Evolutionary conservation across 2,329 filamentous ascomycete species (phyloP), one percentile per base, ranked within the genome.

Genomic region (Penicillium nordicum): DNA sequence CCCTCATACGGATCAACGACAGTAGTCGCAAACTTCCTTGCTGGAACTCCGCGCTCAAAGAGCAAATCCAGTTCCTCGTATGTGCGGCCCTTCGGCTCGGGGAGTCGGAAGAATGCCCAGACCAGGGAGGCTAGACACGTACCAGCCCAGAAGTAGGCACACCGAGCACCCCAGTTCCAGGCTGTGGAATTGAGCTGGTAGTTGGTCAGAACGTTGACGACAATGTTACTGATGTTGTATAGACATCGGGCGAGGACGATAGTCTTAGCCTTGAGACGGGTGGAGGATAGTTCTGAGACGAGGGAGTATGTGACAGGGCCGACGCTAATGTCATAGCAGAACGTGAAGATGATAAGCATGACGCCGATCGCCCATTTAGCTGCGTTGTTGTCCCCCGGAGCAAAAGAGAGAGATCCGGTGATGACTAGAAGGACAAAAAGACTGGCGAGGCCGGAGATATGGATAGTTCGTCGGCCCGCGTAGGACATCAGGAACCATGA

Each of bases 261-360:
- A 0, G 79, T 80, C 70, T 83, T 82, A 10, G 77, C 73, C 57
- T 80, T 78, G 30, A 84, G 76, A 7, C 80, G 74, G 0, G 79
- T 81, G 0, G 79, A 81, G 0, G 79, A 80, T 4, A 82, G 69
- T 63, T 83, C 81, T 0, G 80, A 78, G 27, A 82, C 71, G 32
- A 83, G 67, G 0, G 77, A 76, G 65, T 82, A 84, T 3, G 77
- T 80, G 9, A 82, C 74, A 2, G 80, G 81, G 0, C 81, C 82
- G n/a, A 83, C 77, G 2, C 78, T 79, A 55, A 78, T 74, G 69
- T 80, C 80, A 66, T 83, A 84, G 6, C 78, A 73, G 51, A 84
- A 80, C 0, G 55, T 59, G 51, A 78, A 82, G 63, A 32, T 81
- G 70, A 63, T 83, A 4, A 58, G 58, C 48, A 84, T 69, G 1